Base-by-base conservation (phyloP, 441 rosid genomes). In the Pelargonium citronellum region DNA sequence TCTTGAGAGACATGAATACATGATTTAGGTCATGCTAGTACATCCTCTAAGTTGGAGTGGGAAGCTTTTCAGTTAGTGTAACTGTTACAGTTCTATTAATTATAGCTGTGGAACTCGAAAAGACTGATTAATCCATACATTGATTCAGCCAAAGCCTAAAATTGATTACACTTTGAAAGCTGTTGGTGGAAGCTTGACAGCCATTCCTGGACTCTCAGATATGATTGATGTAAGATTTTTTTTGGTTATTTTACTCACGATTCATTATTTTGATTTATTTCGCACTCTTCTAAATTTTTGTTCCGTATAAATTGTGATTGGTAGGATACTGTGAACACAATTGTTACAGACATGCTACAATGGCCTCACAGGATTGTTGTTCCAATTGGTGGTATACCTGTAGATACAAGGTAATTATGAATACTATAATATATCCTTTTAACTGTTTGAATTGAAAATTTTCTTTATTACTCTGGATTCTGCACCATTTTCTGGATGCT, bases 331-430 rank as follows among this genome's bases (percentile, higher is more conserved):
- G 97, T 95, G 74, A 49, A 92, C 71, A 62, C 97, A 24, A 95
- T 95, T 70, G 89, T 95, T 67, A 77, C 80, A 68, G 96, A 95
- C 78, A 95, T 79, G 95, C 98, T 95, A 77, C 96, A 90, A 79
- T 95, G 98, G 99, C 99, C 99, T 39, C 97, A 89, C 81, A 89
- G 98, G 82, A 88, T 95, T 71, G 97, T 92, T 68, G 93, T 95
- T 72, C 99, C 99, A 22, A 79, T 95, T 67, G 99, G 97, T 77
- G 99, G 96, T 74, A 77, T 86, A 71, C 89, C 92, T 74, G 92
- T 90, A 67, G 99, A 95, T 81, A 79, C 81, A 44, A 91, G 96
- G 99, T 22, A 22, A 22, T 22, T 22, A 22, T 22, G 24, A 22
- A 22, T 22, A 22, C 24, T 22, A 22, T 22, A 22, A 22, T 22